Percentiles rank a stretch among this genome's conserved stretches.
Evolutionary conservation across 148 eudicot species (phyloP).

Genomic region (Rhododendron henanense): DNA sequence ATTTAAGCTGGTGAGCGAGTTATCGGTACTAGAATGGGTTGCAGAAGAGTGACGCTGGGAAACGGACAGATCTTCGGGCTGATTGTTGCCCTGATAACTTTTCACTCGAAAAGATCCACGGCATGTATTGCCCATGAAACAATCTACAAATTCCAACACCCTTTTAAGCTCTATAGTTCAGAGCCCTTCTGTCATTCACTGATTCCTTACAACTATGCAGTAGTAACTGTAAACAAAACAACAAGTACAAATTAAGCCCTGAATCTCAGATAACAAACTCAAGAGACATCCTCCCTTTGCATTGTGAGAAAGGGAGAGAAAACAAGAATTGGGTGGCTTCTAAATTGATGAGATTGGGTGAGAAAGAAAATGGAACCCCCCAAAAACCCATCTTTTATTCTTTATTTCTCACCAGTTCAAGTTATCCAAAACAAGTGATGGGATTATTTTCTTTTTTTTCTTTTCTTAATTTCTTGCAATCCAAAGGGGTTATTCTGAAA

Average conservation of each 20-base stretch:
- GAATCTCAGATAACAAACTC: neutral
- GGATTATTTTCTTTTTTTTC: neutral
- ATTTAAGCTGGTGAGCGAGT: conserved; percentile 43
- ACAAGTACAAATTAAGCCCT: neutral
- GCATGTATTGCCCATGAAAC: conserved; percentile 95
- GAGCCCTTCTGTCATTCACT: conserved; percentile 26
- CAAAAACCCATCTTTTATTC: neutral
- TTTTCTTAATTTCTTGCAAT: neutral
- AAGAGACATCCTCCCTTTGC: neutral
- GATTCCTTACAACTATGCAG: conserved; percentile 20
- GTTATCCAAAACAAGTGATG: neutral
- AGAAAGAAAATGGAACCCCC: neutral
- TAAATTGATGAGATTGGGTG: neutral
- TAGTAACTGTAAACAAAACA: neutral
- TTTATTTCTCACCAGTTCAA: neutral
- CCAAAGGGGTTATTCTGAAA: neutral
- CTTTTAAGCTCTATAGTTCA: conserved; percentile 12
- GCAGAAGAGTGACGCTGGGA: conserved; percentile 29
- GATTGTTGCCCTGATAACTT: conserved; percentile 45
- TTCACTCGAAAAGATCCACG: conserved; percentile 70
- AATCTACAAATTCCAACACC: conserved; percentile 24
- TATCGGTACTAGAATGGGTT: conserved; percentile 25
- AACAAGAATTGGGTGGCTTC: neutral
- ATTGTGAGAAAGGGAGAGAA: neutral
- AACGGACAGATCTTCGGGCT: conserved; percentile 53